Conservation (phyloP, 2,329 filamentous ascomycete genomes). For the Trichophyton equinum region DNA sequence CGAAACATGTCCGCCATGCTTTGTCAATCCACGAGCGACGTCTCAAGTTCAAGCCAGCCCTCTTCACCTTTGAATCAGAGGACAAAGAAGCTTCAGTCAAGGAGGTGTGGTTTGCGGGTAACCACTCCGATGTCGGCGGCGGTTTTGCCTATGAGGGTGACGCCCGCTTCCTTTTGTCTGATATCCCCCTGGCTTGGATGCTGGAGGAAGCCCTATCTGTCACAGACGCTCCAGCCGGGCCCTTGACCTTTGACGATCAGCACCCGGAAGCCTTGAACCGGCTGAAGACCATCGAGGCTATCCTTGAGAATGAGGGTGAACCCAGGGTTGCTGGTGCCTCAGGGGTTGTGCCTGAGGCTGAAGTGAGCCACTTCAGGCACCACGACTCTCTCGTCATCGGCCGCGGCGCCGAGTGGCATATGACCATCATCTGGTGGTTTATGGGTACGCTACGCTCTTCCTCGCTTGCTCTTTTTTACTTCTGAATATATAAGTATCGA, state of each 20-base stretch:
- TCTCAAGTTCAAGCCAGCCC: slow-evolving; percentile 43
- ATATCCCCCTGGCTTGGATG: slow-evolving; percentile 43
- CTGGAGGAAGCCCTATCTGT: slow-evolving; percentile 33
- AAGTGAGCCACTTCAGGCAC: slow-evolving; percentile 6
- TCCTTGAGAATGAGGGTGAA: slow-evolving; percentile 5
- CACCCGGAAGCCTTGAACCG: slow-evolving; percentile 9
- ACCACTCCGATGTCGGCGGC: slow-evolving; percentile 43
- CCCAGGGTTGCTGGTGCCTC: not conserved
- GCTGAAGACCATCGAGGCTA: slow-evolving; percentile 4
- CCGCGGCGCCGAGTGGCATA: slow-evolving; percentile 18
- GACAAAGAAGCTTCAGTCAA: slow-evolving; percentile 30
- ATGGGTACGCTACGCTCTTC: slow-evolving; percentile 18
- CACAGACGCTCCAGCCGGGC: slow-evolving; percentile 15
- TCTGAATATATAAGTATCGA: not conserved
- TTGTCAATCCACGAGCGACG: slow-evolving; percentile 43
- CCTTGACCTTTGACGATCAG: slow-evolving; percentile 14
- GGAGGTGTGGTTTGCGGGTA: slow-evolving; percentile 46
- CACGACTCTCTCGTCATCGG: slow-evolving; percentile 26
- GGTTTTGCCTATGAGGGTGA: slow-evolving; percentile 35
- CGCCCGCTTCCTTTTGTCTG: slow-evolving; percentile 30
- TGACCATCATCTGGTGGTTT: slow-evolving; percentile 26
- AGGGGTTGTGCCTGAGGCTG: not conserved
- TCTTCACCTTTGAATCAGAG: slow-evolving; percentile 25
- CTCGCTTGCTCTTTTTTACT: not conserved
- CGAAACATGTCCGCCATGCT: slow-evolving; percentile 39